These are phyloP conservation scores for Phyllosticta ampelicida DNA, from an alignment of 2,329 filamentous ascomycete species.

Conservation along the genomic window DNA sequence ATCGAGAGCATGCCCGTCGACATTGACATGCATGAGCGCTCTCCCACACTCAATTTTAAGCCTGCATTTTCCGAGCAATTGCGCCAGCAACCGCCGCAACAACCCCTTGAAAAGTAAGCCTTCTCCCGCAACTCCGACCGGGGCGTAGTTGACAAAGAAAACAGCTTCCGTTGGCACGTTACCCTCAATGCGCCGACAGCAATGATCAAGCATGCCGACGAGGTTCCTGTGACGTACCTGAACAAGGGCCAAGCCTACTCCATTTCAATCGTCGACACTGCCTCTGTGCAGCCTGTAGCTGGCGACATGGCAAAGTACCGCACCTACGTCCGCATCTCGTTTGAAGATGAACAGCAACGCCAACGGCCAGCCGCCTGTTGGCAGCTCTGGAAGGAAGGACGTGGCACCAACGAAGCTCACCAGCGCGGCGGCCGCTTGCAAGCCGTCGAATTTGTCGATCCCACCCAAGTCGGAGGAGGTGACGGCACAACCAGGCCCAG, in stretches of 20 bases:
- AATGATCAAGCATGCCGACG: constrained; percentile 82
- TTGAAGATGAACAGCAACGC: constrained; percentile 90
- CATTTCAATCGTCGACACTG: constrained; percentile 70
- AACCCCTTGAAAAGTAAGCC: constrained; percentile 38
- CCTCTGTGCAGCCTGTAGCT: constrained; percentile 45
- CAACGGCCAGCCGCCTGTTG: constrained; percentile 73
- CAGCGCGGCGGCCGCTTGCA: constrained; percentile 85
- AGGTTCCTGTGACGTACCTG: constrained; percentile 94
- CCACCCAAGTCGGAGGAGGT: constrained; percentile 43
- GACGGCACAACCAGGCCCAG: constrained; percentile 37
- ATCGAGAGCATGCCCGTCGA: constrained; percentile 33
- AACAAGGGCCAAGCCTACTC: constrained; percentile 97
- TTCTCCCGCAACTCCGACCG: not conserved
- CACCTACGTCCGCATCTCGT: constrained; percentile 89
- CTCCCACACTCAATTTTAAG: constrained; percentile 48
- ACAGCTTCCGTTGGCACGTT: constrained; percentile 74
- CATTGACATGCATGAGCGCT: constrained; percentile 50
- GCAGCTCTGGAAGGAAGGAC: constrained; percentile 92
- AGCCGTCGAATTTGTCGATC: constrained; percentile 85
- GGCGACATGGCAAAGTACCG: constrained; percentile 61
- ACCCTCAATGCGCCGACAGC: constrained; percentile 89
- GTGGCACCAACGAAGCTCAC: constrained; percentile 91
- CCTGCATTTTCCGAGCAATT: constrained; percentile 39
- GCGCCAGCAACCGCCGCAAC: constrained; percentile 24
- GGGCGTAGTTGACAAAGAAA: constrained; percentile 15